These are phyloP conservation scores for Pythium insidiosum DNA, from an alignment of 352 stramenopile genomes.

Conservation along the genomic window DNA sequence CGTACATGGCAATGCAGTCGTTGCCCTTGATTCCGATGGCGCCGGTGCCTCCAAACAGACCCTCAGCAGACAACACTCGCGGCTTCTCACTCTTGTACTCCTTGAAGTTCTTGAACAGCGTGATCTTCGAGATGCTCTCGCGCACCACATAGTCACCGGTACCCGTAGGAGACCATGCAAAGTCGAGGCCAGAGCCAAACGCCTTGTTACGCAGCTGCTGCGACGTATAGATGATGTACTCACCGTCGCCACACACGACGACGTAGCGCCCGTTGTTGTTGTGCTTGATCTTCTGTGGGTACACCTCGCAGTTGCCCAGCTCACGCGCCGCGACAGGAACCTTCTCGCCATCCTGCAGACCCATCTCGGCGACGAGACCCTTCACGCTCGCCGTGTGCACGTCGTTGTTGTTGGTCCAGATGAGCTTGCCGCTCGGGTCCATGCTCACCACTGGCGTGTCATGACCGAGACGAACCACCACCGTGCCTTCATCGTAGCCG, in stretches of 20 bases:
- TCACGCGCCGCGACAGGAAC: constrained; percentile 83
- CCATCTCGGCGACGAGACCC: constrained; percentile 70
- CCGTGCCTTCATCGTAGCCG: constrained; percentile 91
- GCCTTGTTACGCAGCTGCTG: constrained; percentile 93
- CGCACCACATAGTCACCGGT: constrained; percentile 98
- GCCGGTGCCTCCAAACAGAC: constrained; percentile 92
- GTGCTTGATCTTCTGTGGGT: constrained; percentile 96
- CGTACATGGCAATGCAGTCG: constrained; percentile 97
- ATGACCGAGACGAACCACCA: constrained; percentile 96
- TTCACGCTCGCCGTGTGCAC: constrained; percentile 94
- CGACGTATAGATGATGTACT: constrained; percentile 99
- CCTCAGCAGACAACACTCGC: constrained; percentile 91
- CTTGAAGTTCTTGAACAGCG: constrained; percentile 99
- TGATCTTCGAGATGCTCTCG: constrained; percentile 94
- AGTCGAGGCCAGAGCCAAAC: constrained; percentile 97
- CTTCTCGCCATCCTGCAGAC: constrained; percentile 85
- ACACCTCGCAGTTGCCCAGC: constrained; percentile 96
- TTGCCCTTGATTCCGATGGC: constrained; percentile 94
- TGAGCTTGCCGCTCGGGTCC: constrained; percentile 95
- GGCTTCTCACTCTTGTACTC: constrained; percentile 93
- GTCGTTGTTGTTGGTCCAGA: constrained; percentile 98
- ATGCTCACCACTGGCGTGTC: constrained; percentile 98
- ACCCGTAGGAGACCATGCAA: constrained; percentile 95
- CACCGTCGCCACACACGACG: constrained; percentile 96
- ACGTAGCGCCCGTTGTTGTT: constrained; percentile 99